Evolutionary conservation across 73 alveolate species (phyloP).

Genomic region (Symbiodinium pilosum): DNA sequence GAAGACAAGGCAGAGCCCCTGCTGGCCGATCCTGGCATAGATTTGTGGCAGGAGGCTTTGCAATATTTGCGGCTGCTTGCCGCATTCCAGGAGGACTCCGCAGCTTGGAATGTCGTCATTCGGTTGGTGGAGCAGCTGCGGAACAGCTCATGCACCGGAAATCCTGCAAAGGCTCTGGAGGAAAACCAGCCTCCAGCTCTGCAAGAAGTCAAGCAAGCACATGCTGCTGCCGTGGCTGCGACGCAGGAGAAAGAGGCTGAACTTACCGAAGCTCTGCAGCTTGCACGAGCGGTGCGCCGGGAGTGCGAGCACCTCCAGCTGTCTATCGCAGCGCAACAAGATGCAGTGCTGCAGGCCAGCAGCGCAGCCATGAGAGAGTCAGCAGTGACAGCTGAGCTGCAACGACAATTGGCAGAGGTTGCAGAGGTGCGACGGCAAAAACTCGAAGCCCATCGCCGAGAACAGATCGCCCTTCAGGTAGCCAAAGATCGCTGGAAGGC

Average conservation of each 20-base stretch:
- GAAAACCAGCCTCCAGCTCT: not conserved
- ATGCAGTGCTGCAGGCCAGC: not conserved
- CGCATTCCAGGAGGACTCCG: not conserved
- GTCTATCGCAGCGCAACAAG: not conserved
- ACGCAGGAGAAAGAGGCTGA: not conserved
- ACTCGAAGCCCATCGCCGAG: not conserved
- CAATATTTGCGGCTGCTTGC: not conserved
- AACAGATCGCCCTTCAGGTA: not conserved
- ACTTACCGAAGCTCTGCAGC: not conserved
- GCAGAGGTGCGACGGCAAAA: not conserved
- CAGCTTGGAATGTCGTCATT: not conserved
- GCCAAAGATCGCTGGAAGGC: not conserved
- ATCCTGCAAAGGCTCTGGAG: not conserved
- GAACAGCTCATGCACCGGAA: not conserved
- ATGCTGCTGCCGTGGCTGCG: not conserved
- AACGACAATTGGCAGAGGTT: not conserved
- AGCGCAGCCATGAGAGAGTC: not conserved
- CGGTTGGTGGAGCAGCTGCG: slow-evolving; percentile 2
- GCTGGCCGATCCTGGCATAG: not conserved
- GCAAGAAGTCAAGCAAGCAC: not conserved
- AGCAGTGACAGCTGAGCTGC: not conserved
- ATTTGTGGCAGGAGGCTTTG: not conserved
- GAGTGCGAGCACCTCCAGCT: not conserved
- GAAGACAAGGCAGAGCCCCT: not conserved
- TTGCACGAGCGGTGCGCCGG: not conserved